Evolutionary conservation across 2,329 filamentous ascomycete genomes (phyloP).

Genomic region (Ploettnerulaceae sp.): DNA sequence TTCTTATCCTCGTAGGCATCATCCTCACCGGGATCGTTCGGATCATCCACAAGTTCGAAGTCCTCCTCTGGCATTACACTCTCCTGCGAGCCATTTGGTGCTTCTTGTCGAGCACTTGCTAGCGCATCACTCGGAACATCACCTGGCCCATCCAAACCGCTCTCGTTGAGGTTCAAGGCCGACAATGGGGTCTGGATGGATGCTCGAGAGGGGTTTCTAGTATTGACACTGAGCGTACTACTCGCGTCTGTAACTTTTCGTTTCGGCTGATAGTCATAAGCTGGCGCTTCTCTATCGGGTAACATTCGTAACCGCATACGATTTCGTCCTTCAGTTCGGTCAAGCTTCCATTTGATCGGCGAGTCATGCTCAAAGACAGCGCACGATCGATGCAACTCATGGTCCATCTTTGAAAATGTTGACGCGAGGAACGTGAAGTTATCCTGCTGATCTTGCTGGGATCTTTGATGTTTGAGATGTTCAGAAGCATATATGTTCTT

Average conservation of each 20-base stretch:
- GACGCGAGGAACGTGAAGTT: conserved; percentile 73
- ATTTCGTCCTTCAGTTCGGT: conserved; percentile 92
- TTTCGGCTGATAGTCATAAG: conserved; percentile 81
- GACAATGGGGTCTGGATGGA: conserved; percentile 15
- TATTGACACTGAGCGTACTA: conserved; percentile 36
- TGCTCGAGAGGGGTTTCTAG: conserved; percentile 17
- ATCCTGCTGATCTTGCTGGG: conserved; percentile 90
- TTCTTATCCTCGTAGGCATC: conserved; percentile 95
- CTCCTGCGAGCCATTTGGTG: conserved; percentile 19
- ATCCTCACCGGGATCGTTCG: conserved; percentile 76
- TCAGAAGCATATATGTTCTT: conserved; percentile 93
- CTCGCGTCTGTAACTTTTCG: conserved; percentile 51
- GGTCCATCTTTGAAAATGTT: conserved; percentile 72
- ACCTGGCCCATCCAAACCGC: conserved; percentile 14
- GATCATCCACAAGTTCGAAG: conserved; percentile 93
- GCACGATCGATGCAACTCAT: conserved; percentile 72
- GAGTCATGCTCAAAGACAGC: conserved; percentile 68
- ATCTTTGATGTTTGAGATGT: conserved; percentile 83
- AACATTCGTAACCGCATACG: conserved; percentile 87
- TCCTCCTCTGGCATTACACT: conserved; percentile 63
- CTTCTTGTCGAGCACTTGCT: conserved; percentile 15
- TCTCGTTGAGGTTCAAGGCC: conserved; percentile 9
- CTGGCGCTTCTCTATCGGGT: conserved; percentile 64
- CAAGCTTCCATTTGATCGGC: conserved; percentile 78
- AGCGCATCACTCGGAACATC: conserved; percentile 14